Conservation (phyloP, 495 filamentous ascomycete genomes). For the Annulohypoxylon moriforme region DNA sequence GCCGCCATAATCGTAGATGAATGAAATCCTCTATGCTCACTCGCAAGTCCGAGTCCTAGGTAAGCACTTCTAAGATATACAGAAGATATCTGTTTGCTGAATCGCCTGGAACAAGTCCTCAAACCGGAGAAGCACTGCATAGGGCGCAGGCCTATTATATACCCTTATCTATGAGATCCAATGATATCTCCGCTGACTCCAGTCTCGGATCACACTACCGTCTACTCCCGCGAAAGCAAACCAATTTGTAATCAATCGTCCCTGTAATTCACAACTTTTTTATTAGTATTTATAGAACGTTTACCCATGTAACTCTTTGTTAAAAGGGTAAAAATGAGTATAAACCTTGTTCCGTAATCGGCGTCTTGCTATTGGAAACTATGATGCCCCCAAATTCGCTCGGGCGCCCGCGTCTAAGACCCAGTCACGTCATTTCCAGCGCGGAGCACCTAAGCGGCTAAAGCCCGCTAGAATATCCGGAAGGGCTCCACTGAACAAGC, state of each 20-base stretch:
- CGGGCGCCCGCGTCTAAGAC: background rate
- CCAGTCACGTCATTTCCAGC: conserved; percentile 40
- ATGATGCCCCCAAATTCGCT: background rate
- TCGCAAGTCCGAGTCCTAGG: background rate
- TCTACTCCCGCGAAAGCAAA: background rate
- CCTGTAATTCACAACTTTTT: conserved; percentile 1
- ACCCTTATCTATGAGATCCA: conserved; percentile 3
- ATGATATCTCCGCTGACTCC: conserved; percentile 24
- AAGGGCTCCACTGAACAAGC: conserved; percentile 21
- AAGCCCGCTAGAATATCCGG: conserved; percentile 31
- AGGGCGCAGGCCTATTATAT: background rate
- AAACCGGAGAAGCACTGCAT: conserved; percentile 34
- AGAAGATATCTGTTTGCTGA: background rate
- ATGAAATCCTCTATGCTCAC: conserved; percentile 42
- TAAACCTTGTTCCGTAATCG: conserved; percentile 42
- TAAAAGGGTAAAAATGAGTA: background rate
- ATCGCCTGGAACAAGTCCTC: conserved; percentile 20
- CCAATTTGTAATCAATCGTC: conserved; percentile 23
- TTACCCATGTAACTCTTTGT: background rate
- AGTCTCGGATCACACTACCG: conserved; percentile 4
- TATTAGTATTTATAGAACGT: background rate
- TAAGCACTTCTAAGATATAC: conserved; percentile 12
- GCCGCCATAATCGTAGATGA: conserved; percentile 34
- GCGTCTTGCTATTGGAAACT: conserved; percentile 29
- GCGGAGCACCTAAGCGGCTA: conserved; percentile 35